Percentiles rank a stretch among this genome's conserved stretches.
Evolutionary conservation across 192 early-diverging fungal genomes (phyloP).

Genomic region (Rhizophagus clarus): DNA sequence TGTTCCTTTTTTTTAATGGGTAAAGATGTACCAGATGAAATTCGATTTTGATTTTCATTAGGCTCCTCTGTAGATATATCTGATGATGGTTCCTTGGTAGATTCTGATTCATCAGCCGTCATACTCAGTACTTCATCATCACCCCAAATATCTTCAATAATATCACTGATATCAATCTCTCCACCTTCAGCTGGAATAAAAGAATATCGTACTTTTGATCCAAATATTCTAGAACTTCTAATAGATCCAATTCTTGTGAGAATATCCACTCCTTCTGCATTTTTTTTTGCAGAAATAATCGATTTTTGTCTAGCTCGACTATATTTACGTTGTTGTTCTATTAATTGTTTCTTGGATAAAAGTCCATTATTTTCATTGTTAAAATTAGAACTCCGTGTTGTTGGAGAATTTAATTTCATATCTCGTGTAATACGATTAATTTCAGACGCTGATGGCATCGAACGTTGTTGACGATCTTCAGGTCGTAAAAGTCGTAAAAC

Average conservation of each 20-base stretch:
- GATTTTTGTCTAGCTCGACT: conserved; percentile 27
- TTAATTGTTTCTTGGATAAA: conserved; percentile 22
- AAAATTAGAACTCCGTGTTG: not conserved
- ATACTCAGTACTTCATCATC: conserved; percentile 33
- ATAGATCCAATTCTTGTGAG: conserved; percentile 41
- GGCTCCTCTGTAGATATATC: too few relatives aligned
- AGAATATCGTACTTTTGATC: conserved; percentile 47
- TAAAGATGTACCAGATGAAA: not conserved
- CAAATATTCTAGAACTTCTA: conserved; percentile 42
- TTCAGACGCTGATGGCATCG: not conserved
- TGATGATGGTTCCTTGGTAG: not conserved
- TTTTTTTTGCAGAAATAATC: conserved; percentile 30
- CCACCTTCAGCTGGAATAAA: conserved; percentile 44
- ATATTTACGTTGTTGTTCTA: conserved; percentile 31
- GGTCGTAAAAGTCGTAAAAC: conserved; percentile 23
- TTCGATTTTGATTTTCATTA: not conserved
- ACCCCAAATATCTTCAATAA: conserved; percentile 49
- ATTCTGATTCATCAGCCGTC: conserved; percentile 1
- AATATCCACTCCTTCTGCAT: conserved; percentile 43
- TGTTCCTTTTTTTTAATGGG: not conserved
- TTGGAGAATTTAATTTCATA: not conserved
- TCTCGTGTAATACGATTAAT: not conserved
- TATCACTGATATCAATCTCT: conserved; percentile 49
- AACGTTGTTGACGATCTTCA: conserved; percentile 11
- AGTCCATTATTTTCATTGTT: not conserved